phyloP scores from a whole-genome alignment of 805 yeast genomes.

The Yamadazyma phyllophila region DNA sequence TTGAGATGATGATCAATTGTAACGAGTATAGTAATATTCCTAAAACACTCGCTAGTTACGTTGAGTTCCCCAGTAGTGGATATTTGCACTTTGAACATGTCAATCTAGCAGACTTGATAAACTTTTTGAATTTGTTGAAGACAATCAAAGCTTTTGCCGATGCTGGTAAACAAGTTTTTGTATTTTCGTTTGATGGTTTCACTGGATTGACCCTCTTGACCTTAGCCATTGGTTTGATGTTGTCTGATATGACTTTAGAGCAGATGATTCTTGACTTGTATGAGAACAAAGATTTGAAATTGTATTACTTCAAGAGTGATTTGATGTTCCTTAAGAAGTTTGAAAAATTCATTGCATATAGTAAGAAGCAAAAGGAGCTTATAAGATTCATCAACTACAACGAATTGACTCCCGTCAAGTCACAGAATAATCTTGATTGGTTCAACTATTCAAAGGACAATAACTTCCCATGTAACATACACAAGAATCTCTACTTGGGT shows the following conservation, averaged over 20 bases:
- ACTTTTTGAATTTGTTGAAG: conserved; percentile 29
- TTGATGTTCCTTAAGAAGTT: conserved; percentile 26
- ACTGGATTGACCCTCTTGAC: conserved; percentile 32
- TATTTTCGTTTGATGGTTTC: conserved; percentile 38
- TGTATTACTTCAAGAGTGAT: conserved; percentile 31
- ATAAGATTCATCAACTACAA: conserved; percentile 13
- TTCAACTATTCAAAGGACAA: conserved; percentile 28
- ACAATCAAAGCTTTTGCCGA: conserved; percentile 22
- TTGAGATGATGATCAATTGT: conserved; percentile 57
- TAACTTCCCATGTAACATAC: conserved; percentile 35
- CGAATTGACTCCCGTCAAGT: background rate
- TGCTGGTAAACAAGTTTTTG: conserved; percentile 22
- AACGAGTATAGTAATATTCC: conserved; percentile 51
- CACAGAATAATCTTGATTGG: conserved; percentile 26
- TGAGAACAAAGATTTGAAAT: conserved; percentile 16
- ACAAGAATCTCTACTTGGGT: conserved; percentile 30
- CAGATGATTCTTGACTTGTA: conserved; percentile 23
- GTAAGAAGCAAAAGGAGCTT: conserved; percentile 2
- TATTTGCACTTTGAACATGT: conserved; percentile 19
- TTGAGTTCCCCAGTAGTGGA: conserved; percentile 37
- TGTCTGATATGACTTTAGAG: conserved; percentile 18
- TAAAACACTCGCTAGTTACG: conserved; percentile 26
- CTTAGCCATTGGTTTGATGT: conserved; percentile 17
- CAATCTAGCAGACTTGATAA: conserved; percentile 23
- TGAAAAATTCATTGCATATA: conserved; percentile 25